Base-by-base conservation (phyloP, 2,329 filamentous ascomycete species). In the Phialophora verrucosa region DNA sequence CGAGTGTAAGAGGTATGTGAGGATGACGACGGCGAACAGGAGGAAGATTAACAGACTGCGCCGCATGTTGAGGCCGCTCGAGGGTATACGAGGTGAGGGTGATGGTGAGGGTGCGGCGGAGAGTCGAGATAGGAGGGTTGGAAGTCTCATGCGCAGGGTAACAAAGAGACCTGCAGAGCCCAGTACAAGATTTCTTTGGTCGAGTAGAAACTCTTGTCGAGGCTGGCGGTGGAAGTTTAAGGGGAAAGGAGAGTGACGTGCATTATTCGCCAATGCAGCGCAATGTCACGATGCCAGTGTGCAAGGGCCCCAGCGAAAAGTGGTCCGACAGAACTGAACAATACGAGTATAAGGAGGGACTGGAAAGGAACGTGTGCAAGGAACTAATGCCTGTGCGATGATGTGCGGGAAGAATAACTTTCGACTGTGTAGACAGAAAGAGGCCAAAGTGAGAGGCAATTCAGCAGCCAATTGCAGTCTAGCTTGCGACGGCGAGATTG, bases 1-100 rank as follows among this genome's bases (percentile, higher is more conserved):
- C 69, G 83, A 84, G 78, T 88, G 84, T 35, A 92, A 78, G 44
- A 91, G 83, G 74, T 89, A 85, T 59, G 83, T 82, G 71, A 92
- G 77, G 69, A 92, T 82, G 66, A 88, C 70, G 59, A 90, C 75
- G 75, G 90, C 90, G 76, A 87, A 81, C 66, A 91, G 73, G 62
- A 91, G 79, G 78, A 89, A 90, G 74, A 90, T 82, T 65, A 88
- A 73, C 66, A 87, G 79, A 74, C 84, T 84, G 79, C 83, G 83
- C 72, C 86, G 83, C 87, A 89, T 89, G 65, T 70, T 83, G 79
- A 70, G 66, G 1, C 25, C 6, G 29, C 10, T 10, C 20, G 31
- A 25, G 20, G 23, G 25, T 11, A 17, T 11, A 17, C 27, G 38
- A 42, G n/a, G n/a, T 6, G 57, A 31, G 38, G 23, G 14, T 5